A percentile compares a stretch with the other conserved stretches of the same genome.
Evolutionary conservation across 2,329 filamentous ascomycete genomes (phyloP).

Genomic region (Fusarium sambucinum): DNA sequence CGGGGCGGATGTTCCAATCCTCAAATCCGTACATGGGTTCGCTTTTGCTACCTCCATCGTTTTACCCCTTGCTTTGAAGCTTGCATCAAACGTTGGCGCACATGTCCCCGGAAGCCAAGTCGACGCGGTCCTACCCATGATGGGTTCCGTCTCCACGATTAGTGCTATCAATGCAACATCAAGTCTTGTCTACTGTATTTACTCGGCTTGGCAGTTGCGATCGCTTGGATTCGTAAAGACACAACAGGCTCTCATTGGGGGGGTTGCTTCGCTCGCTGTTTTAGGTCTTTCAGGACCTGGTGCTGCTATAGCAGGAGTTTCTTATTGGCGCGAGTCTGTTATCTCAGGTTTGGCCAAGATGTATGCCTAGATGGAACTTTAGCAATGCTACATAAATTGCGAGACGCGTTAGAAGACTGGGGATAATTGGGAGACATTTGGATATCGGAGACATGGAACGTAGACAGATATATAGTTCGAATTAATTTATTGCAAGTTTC

Average conservation of each 20-base stretch:
- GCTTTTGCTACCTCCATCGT: background rate
- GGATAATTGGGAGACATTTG: no score
- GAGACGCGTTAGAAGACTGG: no score
- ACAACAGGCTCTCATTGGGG: rapidly evolving
- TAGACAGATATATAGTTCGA: no score
- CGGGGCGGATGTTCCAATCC: rapidly evolving
- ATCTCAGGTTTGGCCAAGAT: background rate
- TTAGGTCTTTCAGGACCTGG: background rate
- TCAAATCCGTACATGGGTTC: background rate
- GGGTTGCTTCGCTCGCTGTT: background rate
- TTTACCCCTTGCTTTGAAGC: background rate
- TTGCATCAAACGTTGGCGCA: rapidly evolving
- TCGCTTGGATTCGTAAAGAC: background rate
- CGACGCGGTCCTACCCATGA: rapidly evolving
- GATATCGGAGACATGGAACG: no score
- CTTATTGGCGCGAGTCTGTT: background rate
- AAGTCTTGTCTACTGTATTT: background rate
- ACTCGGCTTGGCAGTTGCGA: background rate
- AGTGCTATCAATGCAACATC: background rate
- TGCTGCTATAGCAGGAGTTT: background rate
- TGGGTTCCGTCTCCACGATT: rapidly evolving
- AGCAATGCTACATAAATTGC: no score
- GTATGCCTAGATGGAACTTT: background rate
- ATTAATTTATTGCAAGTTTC: no score
- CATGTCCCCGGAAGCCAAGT: rapidly evolving